phyloP scores from a whole-genome alignment of 2,329 filamentous ascomycete species.

The Curvularia spicifera region DNA sequence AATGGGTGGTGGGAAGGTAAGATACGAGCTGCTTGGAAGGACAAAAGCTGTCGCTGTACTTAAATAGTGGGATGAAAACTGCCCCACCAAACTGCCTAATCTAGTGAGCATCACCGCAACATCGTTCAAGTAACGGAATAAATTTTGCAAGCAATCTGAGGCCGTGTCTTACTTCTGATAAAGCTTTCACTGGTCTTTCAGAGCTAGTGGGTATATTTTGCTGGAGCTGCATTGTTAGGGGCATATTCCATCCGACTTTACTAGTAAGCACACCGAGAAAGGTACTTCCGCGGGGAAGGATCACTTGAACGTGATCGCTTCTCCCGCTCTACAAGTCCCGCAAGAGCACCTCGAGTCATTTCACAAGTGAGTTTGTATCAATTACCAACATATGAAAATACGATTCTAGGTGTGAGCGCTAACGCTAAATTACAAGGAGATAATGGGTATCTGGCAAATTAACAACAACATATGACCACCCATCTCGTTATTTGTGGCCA shows the following conservation, averaged over 20 bases:
- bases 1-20: conserved; percentile 5
- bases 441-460: conserved; percentile 26
- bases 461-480: conserved; percentile 11
- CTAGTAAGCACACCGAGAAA: too few relatives aligned
- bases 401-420: background rate
- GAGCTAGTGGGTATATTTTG: too few relatives aligned
- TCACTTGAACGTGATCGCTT: conserved; percentile 23
- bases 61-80: too few relatives aligned
- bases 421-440: conserved; percentile 8
- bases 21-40: conserved; percentile 5
- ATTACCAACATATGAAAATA: background rate
- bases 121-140: too few relatives aligned
- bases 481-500: conserved; percentile 7
- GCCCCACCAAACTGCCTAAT: too few relatives aligned
- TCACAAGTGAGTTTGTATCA: background rate
- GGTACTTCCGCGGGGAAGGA: conserved; percentile 25
- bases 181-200: too few relatives aligned
- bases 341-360: background rate
- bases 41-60: background rate
- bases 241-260: too few relatives aligned
- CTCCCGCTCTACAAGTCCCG: background rate
- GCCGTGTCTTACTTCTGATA: too few relatives aligned
- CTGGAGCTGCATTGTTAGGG: too few relatives aligned
- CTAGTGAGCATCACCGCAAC: too few relatives aligned
- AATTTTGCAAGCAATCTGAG: too few relatives aligned